A percentile compares a stretch with the other conserved stretches of the same genome.
phyloP scores from a whole-genome alignment of 2,329 filamentous ascomycete genomes.

The Penicillium sp. region DNA sequence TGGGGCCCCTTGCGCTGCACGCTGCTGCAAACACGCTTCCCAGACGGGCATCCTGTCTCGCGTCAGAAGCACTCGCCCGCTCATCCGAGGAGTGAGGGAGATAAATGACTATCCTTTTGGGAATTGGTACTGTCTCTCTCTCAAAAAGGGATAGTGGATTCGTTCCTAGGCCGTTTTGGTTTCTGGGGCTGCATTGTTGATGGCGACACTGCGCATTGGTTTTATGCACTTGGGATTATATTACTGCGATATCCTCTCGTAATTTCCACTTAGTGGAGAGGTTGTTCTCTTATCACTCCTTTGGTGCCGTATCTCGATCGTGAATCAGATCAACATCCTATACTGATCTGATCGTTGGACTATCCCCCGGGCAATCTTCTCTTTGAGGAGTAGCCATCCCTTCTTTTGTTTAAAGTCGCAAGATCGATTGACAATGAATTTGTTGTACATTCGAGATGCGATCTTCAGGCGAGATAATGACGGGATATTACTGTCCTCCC shows the following conservation, averaged over 20 bases:
- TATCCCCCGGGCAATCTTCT: neutral
- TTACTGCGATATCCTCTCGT: neutral
- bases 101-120: slow-evolving; percentile 14
- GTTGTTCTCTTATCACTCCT: slow-evolving; percentile 6
- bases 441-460: slow-evolving; percentile 15
- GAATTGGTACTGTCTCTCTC: slow-evolving; percentile 7
- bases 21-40: slow-evolving; percentile 9
- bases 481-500: slow-evolving; percentile 22
- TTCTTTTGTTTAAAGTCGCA: neutral
- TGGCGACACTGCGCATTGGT: neutral
- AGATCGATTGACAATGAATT: slow-evolving; percentile 12
- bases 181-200: slow-evolving; percentile 14
- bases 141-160: slow-evolving; percentile 19
- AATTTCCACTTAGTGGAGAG: neutral
- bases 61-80: slow-evolving; percentile 9
- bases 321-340: neutral
- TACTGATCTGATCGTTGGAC: neutral
- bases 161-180: slow-evolving; percentile 7
- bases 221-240: slow-evolving; percentile 2
- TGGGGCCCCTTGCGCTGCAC: slow-evolving; percentile 21
- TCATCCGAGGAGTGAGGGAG: slow-evolving; percentile 20
- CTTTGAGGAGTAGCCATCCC: neutral
- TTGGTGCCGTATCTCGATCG: neutral
- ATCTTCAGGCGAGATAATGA: slow-evolving; percentile 18
- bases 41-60: slow-evolving; percentile 15